A percentile compares a stretch with the other conserved stretches of the same genome.
Conservation (phyloP, 495 filamentous ascomycete species). For the Lasiosphaeria miniovina region DNA sequence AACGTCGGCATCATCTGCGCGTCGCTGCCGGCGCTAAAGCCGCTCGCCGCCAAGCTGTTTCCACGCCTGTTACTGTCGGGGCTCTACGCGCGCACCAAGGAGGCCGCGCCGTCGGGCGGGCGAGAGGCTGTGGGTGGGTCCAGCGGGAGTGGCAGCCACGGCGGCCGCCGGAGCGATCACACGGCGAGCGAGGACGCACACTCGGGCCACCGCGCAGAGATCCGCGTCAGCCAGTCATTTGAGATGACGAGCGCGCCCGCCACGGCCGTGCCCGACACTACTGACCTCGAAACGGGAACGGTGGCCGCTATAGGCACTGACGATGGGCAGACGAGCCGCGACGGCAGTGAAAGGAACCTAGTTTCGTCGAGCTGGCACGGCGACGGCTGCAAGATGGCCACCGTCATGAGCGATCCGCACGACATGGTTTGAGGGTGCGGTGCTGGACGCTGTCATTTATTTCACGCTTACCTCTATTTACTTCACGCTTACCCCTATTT, state of each 20-base stretch:
- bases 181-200: neutral
- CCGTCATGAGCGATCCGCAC: constrained; percentile 9
- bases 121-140: too few relatives aligned
- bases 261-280: neutral
- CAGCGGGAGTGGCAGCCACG: neutral
- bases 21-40: constrained; percentile 43
- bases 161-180: neutral
- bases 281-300: neutral
- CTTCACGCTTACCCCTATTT: too few relatives aligned
- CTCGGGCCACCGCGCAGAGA: neutral
- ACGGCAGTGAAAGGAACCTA: constrained; percentile 21
- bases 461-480: too few relatives aligned
- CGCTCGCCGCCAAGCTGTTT: constrained; percentile 30
- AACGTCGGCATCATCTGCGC: constrained; percentile 50
- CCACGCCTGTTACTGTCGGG: constrained; percentile 23
- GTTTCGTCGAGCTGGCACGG: constrained; percentile 17
- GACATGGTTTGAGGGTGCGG: constrained; percentile 12
- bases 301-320: neutral
- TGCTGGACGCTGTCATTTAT: neutral
- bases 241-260: constrained; percentile 21
- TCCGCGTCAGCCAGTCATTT: constrained; percentile 20
- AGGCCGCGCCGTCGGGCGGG: too few relatives aligned
- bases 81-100: constrained; percentile 18
- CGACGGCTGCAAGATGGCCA: constrained; percentile 13
- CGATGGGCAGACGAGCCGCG: constrained; percentile 14